Percentiles rank a stretch among this genome's conserved stretches.
phyloP scores from a whole-genome alignment of 805 yeast species.

The Monosporozyma unispora region DNA sequence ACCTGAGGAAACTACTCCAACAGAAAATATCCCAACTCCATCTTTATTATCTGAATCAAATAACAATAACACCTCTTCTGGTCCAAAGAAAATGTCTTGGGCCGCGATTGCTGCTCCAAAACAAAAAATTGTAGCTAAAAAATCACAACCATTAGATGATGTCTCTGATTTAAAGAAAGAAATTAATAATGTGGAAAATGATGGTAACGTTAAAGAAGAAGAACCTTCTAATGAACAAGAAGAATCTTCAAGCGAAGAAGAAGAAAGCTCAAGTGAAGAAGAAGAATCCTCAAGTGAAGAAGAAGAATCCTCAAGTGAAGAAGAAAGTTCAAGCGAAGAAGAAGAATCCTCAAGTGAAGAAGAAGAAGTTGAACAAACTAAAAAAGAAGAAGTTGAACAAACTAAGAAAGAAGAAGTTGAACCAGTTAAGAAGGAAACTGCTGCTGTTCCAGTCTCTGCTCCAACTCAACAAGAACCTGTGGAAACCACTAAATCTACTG shows the following conservation, averaged over 20 bases:
- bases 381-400: constrained; percentile 2
- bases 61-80: background rate
- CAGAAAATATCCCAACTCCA: constrained; percentile 9
- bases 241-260: constrained; percentile 2
- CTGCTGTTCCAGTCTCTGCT: too few species aligned
- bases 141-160: constrained; percentile 20
- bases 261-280: background rate
- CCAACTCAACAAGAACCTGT: too few species aligned
- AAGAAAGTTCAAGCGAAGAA: constrained; percentile 1
- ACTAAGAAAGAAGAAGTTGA: constrained; percentile 6
- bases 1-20: constrained; percentile 35
- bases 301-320: constrained; percentile 1
- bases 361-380: constrained; percentile 5
- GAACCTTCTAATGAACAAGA: constrained; percentile 4
- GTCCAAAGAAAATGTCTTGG: constrained; percentile 43
- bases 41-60: constrained; percentile 9
- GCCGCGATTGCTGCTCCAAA: constrained; percentile 61
- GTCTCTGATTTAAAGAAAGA: constrained; percentile 30
- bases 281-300: constrained; percentile 4
- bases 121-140: constrained; percentile 16
- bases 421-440: background rate
- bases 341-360: constrained; percentile 3
- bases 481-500: background rate
- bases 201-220: constrained; percentile 2
- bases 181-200: constrained; percentile 13